Conservation (phyloP, 192 early-diverging fungal species). For the Lunasporangiospora selenospora region DNA sequence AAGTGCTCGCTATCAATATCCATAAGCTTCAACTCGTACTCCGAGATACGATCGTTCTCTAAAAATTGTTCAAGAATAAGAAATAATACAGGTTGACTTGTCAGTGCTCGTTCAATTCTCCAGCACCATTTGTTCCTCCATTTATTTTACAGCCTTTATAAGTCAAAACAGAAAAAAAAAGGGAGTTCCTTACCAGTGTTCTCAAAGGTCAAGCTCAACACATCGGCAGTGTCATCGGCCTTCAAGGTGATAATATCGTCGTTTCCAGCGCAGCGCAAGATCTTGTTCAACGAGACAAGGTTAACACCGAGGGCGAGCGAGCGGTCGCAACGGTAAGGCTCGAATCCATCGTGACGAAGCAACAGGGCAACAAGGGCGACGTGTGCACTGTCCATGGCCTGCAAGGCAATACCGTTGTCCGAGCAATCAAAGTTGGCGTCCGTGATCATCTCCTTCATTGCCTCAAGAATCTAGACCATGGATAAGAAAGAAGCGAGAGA, state of each 20-base stretch:
- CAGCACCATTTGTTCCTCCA: not conserved
- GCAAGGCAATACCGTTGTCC: constrained; percentile 92
- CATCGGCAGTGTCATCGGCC: constrained; percentile 86
- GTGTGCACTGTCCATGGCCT: constrained; percentile 99
- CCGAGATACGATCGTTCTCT: constrained; percentile 74
- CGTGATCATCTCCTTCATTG: constrained; percentile 96
- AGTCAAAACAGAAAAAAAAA: not conserved
- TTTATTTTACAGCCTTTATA: not conserved
- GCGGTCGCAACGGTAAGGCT: constrained; percentile 91
- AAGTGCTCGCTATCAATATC: constrained; percentile 97
- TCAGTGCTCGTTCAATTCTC: no score
- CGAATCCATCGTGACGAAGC: constrained; percentile 82
- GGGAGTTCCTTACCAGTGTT: constrained; percentile 55
- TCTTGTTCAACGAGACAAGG: constrained; percentile 85
- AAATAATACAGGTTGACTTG: not conserved
- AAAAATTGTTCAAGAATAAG: not conserved
- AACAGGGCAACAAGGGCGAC: constrained; percentile 92
- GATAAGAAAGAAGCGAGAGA: no score
- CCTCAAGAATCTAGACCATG: constrained; percentile 87
- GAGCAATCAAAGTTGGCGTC: constrained; percentile 99
- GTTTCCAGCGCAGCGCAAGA: constrained; percentile 92
- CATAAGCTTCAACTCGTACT: constrained; percentile 99
- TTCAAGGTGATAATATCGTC: constrained; percentile 92
- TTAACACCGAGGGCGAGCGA: constrained; percentile 91
- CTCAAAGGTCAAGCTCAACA: constrained; percentile 79